These are phyloP conservation scores for Solanum sejunctum DNA, from an alignment of 257 asterid species.

Conservation along the genomic window DNA sequence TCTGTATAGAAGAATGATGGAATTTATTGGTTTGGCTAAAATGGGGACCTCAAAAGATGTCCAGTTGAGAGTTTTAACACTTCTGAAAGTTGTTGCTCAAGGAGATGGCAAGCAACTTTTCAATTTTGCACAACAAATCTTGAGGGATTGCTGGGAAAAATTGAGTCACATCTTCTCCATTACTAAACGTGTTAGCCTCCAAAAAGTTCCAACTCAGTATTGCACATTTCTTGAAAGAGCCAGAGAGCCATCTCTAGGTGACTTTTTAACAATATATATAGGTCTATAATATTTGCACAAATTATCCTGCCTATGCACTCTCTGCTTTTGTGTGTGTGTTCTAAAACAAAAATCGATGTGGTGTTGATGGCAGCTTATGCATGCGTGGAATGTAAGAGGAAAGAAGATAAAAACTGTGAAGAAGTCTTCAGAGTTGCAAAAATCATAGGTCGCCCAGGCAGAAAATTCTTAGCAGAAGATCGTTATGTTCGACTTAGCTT, in stretches of 20 bases:
- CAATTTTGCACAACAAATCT: constrained; percentile 25
- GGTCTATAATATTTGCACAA: neutral
- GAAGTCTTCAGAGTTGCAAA: constrained; percentile 18
- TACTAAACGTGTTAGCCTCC: constrained; percentile 38
- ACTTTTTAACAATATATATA: neutral
- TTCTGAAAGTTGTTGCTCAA: constrained; percentile 20
- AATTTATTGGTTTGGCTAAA: constrained; percentile 16
- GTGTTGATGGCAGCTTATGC: constrained; percentile 29
- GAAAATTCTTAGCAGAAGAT: constrained; percentile 1
- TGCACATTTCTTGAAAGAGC: constrained; percentile 40
- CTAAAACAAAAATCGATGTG: neutral
- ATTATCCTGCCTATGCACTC: neutral
- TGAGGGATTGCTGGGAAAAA: constrained; percentile 52
- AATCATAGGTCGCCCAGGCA: constrained; percentile 23
- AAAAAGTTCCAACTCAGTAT: constrained; percentile 33
- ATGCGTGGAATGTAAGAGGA: constrained; percentile 44
- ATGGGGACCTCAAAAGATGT: constrained; percentile 45
- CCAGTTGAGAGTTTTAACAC: constrained; percentile 53
- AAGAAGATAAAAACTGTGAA: constrained; percentile 28
- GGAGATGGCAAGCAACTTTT: constrained; percentile 33
- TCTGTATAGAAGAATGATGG: constrained; percentile 28
- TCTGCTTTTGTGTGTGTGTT: neutral
- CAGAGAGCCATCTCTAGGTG: constrained; percentile 81
- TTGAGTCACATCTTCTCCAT: constrained; percentile 21
- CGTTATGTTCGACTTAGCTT: constrained; percentile 36